A percentile compares a stretch with the other conserved stretches of the same genome.
Conservation (phyloP, 1,284 basidiomycete genomes). For the Sanghuangporus weigelae region DNA sequence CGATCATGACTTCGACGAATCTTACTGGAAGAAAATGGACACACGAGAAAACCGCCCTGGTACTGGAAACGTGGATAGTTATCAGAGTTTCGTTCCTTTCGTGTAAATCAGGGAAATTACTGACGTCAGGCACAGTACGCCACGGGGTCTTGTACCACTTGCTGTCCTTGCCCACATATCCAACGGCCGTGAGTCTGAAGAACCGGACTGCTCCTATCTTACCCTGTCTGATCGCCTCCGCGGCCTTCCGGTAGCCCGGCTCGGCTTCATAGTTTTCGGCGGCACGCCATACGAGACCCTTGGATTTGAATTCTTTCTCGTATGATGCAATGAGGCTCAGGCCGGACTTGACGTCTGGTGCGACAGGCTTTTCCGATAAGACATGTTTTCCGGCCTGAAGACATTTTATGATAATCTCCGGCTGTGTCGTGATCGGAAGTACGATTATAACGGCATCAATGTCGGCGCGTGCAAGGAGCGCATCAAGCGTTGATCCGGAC, state of each 20-base stretch:
- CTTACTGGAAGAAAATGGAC: slow-evolving; percentile 22
- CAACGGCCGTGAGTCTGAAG: slow-evolving; percentile 54
- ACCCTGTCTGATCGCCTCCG: slow-evolving; percentile 46
- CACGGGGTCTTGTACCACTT: slow-evolving; percentile 80
- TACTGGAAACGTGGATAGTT: slow-evolving; percentile 42
- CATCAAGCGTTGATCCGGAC: slow-evolving; percentile 46
- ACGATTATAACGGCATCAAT: slow-evolving; percentile 71
- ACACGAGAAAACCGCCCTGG: slow-evolving; percentile 74
- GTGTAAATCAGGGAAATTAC: slow-evolving; percentile 24
- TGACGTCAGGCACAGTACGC: slow-evolving; percentile 75
- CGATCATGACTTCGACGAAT: slow-evolving; percentile 15
- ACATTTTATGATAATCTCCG: slow-evolving; percentile 56
- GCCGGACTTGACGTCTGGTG: slow-evolving; percentile 60
- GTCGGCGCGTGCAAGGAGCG: slow-evolving; percentile 59
- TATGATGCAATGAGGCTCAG: slow-evolving; percentile 62
- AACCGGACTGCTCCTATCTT: slow-evolving; percentile 60
- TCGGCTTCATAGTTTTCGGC: slow-evolving; percentile 82
- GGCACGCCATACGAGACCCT: slow-evolving; percentile 78
- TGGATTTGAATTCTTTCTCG: slow-evolving; percentile 56
- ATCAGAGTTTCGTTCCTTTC: not conserved
- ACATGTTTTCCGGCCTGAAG: slow-evolving; percentile 79
- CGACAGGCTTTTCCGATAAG: slow-evolving; percentile 83
- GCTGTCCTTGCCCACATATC: slow-evolving; percentile 53
- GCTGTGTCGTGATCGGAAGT: slow-evolving; percentile 74
- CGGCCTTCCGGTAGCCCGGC: slow-evolving; percentile 49